Base-by-base conservation (phyloP, 129 eudicot species). In the Logfia minima region DNA sequence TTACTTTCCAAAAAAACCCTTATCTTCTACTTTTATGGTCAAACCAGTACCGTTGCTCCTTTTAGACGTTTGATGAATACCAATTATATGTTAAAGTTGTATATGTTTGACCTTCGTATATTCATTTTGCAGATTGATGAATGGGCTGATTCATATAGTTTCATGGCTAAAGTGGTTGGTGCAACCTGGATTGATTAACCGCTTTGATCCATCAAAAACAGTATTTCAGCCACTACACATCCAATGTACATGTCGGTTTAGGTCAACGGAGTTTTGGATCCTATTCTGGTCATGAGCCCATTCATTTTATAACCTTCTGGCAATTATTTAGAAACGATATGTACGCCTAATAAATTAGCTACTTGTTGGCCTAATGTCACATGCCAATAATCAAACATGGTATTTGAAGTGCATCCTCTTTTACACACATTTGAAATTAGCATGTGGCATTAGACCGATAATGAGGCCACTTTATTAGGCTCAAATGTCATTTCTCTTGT, bases 151-250 rank as follows among this genome's bases (percentile, higher is more conserved):
- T 77, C 86, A 18, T 83, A 72, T 23, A 34, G 86, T 35, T 83
- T 83, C 86, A 83, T 83, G 86, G 86, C 86, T 5, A 83, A 77
- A 76, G 71, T 75, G 79, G 56, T 77, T 74, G 86, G 80, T 18
- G 86, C 83, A 72, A 77, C 82, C 39, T 77, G 86, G 86, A 83
- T 83, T 17, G 86, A 83, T 83, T 83, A 66, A 39, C 51, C 34
- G 58, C 24, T 32, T 66, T 17, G 13, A 18, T 66, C 21, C n/a
- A 29, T 26, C 21, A 74, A 32, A 16, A 55, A 56, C 39, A 28
- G 67, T 58, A 61, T 74, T 34, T 24, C 56, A 65, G 71, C 43
- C 34, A 28, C n/a, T 10, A 62, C 29, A 19, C 52, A 70, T 29
- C 26, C 41, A 8, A 45, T 51, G 35, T 24, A 71, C 5, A 48